Conservation (phyloP, 345 rosid species). For the Viola odorata region DNA sequence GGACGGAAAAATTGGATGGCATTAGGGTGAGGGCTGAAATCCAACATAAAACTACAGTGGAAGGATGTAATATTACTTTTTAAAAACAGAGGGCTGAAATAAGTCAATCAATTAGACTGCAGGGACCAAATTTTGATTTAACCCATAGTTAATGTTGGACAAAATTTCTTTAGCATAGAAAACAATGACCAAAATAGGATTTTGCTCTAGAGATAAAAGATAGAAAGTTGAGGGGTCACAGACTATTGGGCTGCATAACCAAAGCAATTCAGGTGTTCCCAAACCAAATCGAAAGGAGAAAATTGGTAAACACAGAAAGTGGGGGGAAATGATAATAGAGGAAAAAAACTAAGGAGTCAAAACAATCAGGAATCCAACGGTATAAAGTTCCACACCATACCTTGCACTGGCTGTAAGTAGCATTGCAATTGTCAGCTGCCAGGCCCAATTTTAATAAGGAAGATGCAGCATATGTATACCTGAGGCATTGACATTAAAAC, state of each 20-base stretch:
- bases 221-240: background rate
- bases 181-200: background rate
- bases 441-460: conserved; percentile 65
- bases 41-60: too few species aligned
- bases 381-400: conserved; percentile 36
- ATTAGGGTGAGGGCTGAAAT: too few species aligned
- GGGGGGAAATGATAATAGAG: background rate
- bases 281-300: background rate
- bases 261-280: background rate
- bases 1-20: too few species aligned
- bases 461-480: conserved; percentile 84
- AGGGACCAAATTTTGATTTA: too few species aligned
- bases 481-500: conserved; percentile 18
- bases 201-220: background rate
- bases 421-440: conserved; percentile 87
- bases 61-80: too few species aligned
- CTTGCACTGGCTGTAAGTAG: conserved; percentile 93
- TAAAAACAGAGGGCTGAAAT: too few species aligned
- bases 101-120: too few species aligned
- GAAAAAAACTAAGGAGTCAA: background rate
- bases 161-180: background rate
- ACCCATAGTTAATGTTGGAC: background rate
- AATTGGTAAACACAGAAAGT: background rate
- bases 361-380: conserved; percentile 5
- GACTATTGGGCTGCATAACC: background rate